Evolutionary conservation across 768 basidiomycete genomes (phyloP).

Genomic region (Kwoniella bestiolae): DNA sequence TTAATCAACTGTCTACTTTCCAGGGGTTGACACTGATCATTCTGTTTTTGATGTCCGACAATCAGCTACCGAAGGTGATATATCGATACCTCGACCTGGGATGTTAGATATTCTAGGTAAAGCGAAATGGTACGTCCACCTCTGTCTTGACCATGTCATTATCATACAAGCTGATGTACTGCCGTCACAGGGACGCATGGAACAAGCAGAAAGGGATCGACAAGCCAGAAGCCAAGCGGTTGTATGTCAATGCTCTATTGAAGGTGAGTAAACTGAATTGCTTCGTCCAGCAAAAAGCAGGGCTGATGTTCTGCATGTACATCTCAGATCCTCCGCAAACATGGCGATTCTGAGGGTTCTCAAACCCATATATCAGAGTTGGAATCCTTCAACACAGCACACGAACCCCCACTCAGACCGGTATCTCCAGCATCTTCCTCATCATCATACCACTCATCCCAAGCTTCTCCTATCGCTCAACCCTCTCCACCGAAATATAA

Average conservation of each 20-base stretch:
- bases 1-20: not conserved
- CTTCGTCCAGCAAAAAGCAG: too few species aligned
- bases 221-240: constrained; percentile 77
- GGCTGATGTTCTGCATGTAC: not conserved
- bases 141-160: not conserved
- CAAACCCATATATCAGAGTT: constrained; percentile 30
- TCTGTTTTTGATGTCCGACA: not conserved
- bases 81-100: constrained; percentile 74
- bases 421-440: constrained; percentile 44
- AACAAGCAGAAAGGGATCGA: constrained; percentile 85
- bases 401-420: constrained; percentile 18
- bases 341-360: constrained; percentile 20
- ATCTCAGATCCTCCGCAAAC: constrained; percentile 41
- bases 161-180: not conserved
- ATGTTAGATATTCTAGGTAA: constrained; percentile 89
- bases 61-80: constrained; percentile 87
- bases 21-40: too few species aligned
- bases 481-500: constrained; percentile 27
- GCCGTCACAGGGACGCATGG: constrained; percentile 62
- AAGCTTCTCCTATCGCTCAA: constrained; percentile 38
- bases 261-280: constrained; percentile 64
- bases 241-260: constrained; percentile 84
- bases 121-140: constrained; percentile 77
- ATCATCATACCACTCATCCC: constrained; percentile 48
- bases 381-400: constrained; percentile 23